Conservation (phyloP, 305 asterid genomes). For the Andrographis paniculata region DNA sequence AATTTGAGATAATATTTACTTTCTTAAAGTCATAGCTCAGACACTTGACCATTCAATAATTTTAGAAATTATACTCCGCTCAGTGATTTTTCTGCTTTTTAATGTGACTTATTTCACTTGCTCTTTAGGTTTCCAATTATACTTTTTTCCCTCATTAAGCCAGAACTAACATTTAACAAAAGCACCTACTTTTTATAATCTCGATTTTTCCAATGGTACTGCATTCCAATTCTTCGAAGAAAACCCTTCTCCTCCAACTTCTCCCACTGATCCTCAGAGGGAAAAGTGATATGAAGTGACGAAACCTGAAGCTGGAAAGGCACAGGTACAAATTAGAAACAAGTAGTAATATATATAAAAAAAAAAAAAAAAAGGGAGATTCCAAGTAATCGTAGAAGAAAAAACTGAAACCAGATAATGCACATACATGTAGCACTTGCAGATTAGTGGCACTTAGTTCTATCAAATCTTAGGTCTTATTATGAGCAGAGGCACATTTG, state of each 20-base stretch:
- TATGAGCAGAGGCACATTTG: conserved; percentile 1
- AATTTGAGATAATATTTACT: neutral
- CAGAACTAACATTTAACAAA: no score
- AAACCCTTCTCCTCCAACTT: conserved; percentile 73
- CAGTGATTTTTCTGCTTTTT: no score
- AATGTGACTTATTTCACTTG: no score
- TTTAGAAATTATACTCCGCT: no score
- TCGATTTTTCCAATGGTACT: conserved; percentile 91
- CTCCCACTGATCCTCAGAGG: conserved; percentile 55
- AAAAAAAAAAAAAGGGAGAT: conserved; percentile 9
- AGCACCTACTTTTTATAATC: conserved; percentile 60
- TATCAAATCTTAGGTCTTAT: conserved; percentile 1
- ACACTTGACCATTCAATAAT: no score
- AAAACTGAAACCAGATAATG: conserved; percentile 10
- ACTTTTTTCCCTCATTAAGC: no score
- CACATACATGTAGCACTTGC: conserved; percentile 7
- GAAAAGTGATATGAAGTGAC: conserved; percentile 87
- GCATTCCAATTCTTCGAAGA: conserved; percentile 89
- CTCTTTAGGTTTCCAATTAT: no score
- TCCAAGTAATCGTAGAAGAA: conserved; percentile 14
- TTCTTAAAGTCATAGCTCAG: neutral
- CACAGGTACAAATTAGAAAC: no score
- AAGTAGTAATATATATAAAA: conserved; percentile 12
- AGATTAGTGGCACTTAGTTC: conserved; percentile 14
- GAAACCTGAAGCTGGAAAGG: conserved; percentile 77